Base-by-base conservation (phyloP, 305 asterid species). In the Fraxinus greggii region DNA sequence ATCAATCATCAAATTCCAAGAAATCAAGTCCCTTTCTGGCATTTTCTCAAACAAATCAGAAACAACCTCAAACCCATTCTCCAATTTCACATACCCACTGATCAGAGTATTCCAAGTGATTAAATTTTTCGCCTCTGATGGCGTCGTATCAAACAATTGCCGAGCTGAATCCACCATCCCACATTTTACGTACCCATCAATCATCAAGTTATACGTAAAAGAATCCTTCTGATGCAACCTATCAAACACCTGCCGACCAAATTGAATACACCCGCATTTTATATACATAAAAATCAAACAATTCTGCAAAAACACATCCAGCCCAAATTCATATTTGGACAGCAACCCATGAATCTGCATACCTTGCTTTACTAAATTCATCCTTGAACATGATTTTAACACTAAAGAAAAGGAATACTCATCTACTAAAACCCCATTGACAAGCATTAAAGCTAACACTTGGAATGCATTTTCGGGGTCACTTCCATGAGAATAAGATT, bases 1-100 rank as follows among this genome's bases (percentile, higher is more conserved):
- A 91, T 88, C 94, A 73, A 92, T 85, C 95, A 92, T 91, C 78
- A 92, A 89, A 82, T 95, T 95, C 97, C 95, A 93, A 21, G 99
- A 92, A 86, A 95, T 95, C 88, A 91, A 88, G 83, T 95, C 97
- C 73, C 91, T 91, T 13, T 83, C 61, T 0, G 90, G 97, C 93
- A 92, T 92, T 84, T 75, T 77, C 83, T 86, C 89, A 75, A 95
- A 95, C 89, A 95, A 65, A 6, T 88, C 84, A 85, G 78, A 40
- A 4, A 94, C 93, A 77, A 33, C 77, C 80, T 84, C 87, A 69
- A 88, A 89, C 45, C 94, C 94, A 36, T 87, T 79, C 67, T 86
- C 87, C 76, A 80, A 51, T 77, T 89, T 89, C 80, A 87, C 82
- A 78, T 89, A 90, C 12, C 95, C 98, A 65, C 91, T 79, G 38